phyloP scores from a whole-genome alignment of 352 stramenopile species.

The Globisporangium nodosum region DNA sequence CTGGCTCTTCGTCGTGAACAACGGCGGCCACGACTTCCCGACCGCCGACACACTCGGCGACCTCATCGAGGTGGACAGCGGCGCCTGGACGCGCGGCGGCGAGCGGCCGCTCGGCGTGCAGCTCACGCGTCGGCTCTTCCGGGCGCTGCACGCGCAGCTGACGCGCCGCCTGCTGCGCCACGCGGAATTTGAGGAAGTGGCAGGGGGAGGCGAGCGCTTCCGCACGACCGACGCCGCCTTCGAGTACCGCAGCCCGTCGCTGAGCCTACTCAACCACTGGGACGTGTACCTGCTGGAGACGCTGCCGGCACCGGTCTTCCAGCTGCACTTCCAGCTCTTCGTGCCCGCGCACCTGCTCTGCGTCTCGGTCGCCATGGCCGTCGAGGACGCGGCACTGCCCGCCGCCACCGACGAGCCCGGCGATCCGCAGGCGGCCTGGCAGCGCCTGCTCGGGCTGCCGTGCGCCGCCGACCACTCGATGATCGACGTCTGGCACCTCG shows the following conservation, averaged over 20 bases:
- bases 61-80: constrained; percentile 25
- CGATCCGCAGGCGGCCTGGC: constrained; percentile 39
- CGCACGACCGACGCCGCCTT: constrained; percentile 55
- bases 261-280: constrained; percentile 49
- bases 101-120: constrained; percentile 3
- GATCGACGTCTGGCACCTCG: constrained; percentile 71
- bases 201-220: constrained; percentile 21
- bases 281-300: constrained; percentile 62
- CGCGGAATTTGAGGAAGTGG: constrained; percentile 32
- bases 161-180: constrained; percentile 26
- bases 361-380: constrained; percentile 44
- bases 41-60: constrained; percentile 15
- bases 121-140: constrained; percentile 36
- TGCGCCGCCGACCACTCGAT: constrained; percentile 47
- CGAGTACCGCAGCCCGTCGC: constrained; percentile 52
- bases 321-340: constrained; percentile 46
- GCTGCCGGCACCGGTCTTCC: constrained; percentile 31
- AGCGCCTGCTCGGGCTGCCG: constrained; percentile 54
- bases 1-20: constrained; percentile 56
- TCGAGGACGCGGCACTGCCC: constrained; percentile 17
- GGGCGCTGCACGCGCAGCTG: constrained; percentile 22
- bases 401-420: constrained; percentile 24
- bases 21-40: constrained; percentile 18
- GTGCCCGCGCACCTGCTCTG: constrained; percentile 36
- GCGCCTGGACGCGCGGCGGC: constrained; percentile 13